Conservation (phyloP, 2,329 filamentous ascomycete genomes). For the Cladophialophora chaetospira region DNA sequence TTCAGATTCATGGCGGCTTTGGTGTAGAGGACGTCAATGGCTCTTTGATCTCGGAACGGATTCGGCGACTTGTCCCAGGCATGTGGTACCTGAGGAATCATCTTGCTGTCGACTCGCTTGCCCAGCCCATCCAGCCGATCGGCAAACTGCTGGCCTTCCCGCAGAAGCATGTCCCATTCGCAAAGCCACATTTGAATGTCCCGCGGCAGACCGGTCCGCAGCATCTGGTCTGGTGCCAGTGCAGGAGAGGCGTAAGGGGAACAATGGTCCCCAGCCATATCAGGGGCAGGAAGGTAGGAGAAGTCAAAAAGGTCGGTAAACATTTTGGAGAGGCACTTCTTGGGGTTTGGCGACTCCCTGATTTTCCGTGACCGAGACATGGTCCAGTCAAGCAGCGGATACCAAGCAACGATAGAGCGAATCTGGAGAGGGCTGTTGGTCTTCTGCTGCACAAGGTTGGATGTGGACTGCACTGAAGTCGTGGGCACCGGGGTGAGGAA, state of each 20-base stretch:
- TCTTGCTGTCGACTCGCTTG: constrained; percentile 49
- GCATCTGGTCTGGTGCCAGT: constrained; percentile 55
- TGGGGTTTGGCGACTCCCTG: constrained; percentile 55
- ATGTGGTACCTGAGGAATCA: constrained; percentile 50
- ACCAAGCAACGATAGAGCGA: constrained; percentile 62
- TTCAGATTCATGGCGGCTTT: constrained; percentile 49
- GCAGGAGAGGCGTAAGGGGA: constrained; percentile 63
- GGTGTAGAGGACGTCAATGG: constrained; percentile 46
- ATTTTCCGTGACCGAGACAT: constrained; percentile 61
- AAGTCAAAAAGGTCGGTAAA: constrained; percentile 54
- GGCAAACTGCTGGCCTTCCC: constrained; percentile 55
- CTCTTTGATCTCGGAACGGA: constrained; percentile 48
- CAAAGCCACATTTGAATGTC: constrained; percentile 64
- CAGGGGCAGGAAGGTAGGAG: constrained; percentile 49
- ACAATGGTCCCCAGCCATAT: constrained; percentile 49
- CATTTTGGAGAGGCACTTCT: constrained; percentile 50
- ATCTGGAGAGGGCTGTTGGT: constrained; percentile 51
- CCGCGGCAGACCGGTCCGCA: constrained; percentile 57
- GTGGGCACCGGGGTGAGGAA: constrained; percentile 16
- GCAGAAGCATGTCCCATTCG: constrained; percentile 68
- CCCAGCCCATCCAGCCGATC: constrained; percentile 44
- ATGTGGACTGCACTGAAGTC: constrained; percentile 17
- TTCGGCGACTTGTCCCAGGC: constrained; percentile 53
- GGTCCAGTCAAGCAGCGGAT: constrained; percentile 64
- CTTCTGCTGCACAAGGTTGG: constrained; percentile 22